Base-by-base conservation (phyloP, 148 eudicot species). In the Salicornia ramosissima region DNA sequence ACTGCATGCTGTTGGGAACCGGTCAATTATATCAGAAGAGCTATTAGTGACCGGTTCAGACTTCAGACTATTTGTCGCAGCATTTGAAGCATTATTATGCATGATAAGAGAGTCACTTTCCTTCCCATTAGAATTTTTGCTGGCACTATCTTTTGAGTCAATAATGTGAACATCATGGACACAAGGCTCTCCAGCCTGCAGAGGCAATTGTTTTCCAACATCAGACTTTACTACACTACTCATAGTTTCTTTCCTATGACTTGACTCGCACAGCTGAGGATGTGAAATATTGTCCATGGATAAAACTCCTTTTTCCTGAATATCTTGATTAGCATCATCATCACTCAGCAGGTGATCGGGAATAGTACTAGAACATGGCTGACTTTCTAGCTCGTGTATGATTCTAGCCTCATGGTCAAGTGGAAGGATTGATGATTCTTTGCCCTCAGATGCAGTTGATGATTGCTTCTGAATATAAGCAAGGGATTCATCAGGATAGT, bases 131-230 rank as follows among this genome's bases (percentile, higher is more conserved):
- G 64, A 67, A 61, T 74, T 70, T 73, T 76, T 36, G 65, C 7
- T 21, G 14, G 54, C 14, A 33, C 69, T 74, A 74, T 71, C 65
- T 64, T 69, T 64, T 57, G 83, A 77, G 43, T 67, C 83, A 78
- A 86, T 76, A 40, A 88, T 85, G 74, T 93, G 96, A 74, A 93
- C 83, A 85, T 92, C 96, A 81, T 82, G 77, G 40, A 86, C 80
- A 42, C 31, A 84, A 50, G 76, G 79, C 66, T 81, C 87, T 60
- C 54, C 57, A 62, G 43, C 42, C 31, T 76, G 78, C 68, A 39
- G 67, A 56, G 22, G 51, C 43, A 60, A 61, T 57, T 71, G 78
- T 19, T 52, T 65, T 75, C 24, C 75, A 49, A 52, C 54, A 71
- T 52, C 56, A 53, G 62, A 66, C 63, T 71, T 63, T 4, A 71